Percentiles rank a stretch among this genome's conserved stretches.
phyloP scores from a whole-genome alignment of 139 green algal species.

The Pleodorina starrii region DNA sequence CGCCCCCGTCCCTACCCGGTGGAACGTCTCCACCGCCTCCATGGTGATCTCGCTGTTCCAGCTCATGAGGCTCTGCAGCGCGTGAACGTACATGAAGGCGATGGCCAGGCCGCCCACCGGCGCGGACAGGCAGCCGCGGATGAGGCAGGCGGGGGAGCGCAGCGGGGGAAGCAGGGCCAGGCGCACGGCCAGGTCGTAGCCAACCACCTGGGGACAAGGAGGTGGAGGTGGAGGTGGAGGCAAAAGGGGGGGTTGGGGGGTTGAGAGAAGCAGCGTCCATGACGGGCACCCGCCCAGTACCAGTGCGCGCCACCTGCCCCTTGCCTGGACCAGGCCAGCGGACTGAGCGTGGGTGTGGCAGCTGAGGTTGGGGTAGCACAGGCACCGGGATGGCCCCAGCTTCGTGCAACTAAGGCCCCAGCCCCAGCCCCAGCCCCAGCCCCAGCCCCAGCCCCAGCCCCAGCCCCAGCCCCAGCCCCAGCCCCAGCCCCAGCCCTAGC shows the following conservation, averaged over 20 bases:
- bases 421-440: no score
- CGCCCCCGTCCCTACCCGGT: slow-evolving; percentile 21
- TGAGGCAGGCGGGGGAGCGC: slow-evolving; percentile 18
- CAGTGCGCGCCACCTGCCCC: no score
- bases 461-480: no score
- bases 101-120: slow-evolving; percentile 22
- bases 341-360: no score
- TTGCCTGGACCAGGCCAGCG: no score
- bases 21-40: slow-evolving; percentile 53
- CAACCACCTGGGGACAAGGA: neutral
- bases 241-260: neutral
- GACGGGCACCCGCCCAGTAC: no score
- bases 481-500: no score
- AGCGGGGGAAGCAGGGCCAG: slow-evolving; percentile 18
- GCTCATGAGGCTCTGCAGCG: slow-evolving; percentile 22
- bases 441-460: no score
- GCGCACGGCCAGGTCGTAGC: slow-evolving; percentile 33
- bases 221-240: neutral
- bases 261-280: no score
- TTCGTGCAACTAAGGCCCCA: no score
- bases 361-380: no score
- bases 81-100: slow-evolving; percentile 46
- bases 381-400: no score
- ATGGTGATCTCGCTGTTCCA: slow-evolving; percentile 48
- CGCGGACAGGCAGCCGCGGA: slow-evolving; percentile 22